A percentile compares a stretch with the other conserved stretches of the same genome.
These are phyloP conservation scores for Tranzscheliella williamsii DNA, from an alignment of 1,284 basidiomycete species.

Conservation along the genomic window DNA sequence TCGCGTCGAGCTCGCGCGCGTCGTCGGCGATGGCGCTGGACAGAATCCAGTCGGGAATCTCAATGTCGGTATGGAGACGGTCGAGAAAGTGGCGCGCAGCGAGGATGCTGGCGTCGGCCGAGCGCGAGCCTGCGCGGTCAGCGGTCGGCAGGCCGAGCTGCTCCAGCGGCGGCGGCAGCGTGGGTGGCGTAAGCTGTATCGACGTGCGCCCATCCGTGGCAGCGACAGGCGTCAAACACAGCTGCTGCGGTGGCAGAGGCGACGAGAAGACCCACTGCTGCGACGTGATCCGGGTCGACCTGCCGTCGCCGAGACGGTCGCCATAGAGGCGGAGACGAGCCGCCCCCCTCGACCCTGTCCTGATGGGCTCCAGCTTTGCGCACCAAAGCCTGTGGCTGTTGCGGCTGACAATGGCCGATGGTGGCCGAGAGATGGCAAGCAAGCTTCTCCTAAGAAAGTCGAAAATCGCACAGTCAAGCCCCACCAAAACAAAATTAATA, in stretches of 20 bases:
- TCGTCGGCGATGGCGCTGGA: constrained; percentile 17
- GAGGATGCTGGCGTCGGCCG: constrained; percentile 25
- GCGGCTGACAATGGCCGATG: too few relatives aligned
- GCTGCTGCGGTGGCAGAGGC: not conserved
- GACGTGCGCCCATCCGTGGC: not conserved
- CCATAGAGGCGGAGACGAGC: constrained; percentile 10
- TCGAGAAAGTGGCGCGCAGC: constrained; percentile 16
- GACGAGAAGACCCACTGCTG: constrained; percentile 16
- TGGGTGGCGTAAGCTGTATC: constrained; percentile 7
- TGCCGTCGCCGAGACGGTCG: constrained; percentile 4
- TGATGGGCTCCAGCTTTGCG: not conserved
- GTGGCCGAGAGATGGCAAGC: too few relatives aligned
- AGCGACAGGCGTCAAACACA: not conserved
- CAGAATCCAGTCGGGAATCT: constrained; percentile 16
- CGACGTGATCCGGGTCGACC: not conserved
- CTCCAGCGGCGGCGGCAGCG: not conserved
- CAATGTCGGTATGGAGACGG: constrained; percentile 13
- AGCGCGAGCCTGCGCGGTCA: constrained; percentile 1
- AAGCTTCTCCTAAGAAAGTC: too few relatives aligned
- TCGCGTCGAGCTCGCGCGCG: constrained; percentile 4
- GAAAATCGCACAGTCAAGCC: too few relatives aligned
- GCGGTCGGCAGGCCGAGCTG: constrained; percentile 8
- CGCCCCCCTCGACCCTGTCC: constrained; percentile 21
- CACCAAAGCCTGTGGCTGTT: too few relatives aligned
- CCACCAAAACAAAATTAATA: too few relatives aligned